Evolutionary conservation across 2,329 filamentous ascomycete genomes (phyloP), one percentile per base, ranked within the genome.

Genomic region (Aureobasidium sp.): DNA sequence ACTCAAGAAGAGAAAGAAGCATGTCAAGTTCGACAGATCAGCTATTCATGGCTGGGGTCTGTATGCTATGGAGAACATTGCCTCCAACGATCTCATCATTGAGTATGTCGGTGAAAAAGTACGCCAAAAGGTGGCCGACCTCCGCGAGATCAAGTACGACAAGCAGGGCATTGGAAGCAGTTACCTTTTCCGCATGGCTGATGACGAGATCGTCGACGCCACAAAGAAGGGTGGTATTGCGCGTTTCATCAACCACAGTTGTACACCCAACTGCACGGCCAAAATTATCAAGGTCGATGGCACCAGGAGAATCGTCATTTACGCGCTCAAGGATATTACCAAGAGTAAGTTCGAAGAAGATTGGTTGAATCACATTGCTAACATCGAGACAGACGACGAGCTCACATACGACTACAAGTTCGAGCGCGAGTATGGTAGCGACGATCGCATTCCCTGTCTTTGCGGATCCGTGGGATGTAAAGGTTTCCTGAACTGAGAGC

Each of bases 361-460:
- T 23, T 61, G 17, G 41, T 17, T 53, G 29, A 37, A 58, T 36
- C 52, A 65, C 4, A 15, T 42, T 65, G 62, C 74, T 72, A 70
- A 78, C 69, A 42, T 34, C 34, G 5, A 34, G 59, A 65, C 72
- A 99, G 94, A 97, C 74, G 94, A 99, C 78, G 94, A 99, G 80
- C 86, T 99, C 74, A 99, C 94, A 2, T 99, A 99, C 79, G 94
- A 99, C 80, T 99, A 99, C 84, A 99, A 99, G 77, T 99, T 99
- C 75, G 94, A 99, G 79, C 89, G 94, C 70, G 94, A 99, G 77
- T 90, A 95, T 71, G 91, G 91, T 71, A 95, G 91, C 68, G 85
- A 91, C 66, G 94, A 99, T 75, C 90, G 94, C 66, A 97, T 99
- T 70, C 94, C 94, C 56, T 99, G 94, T 80, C 86, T 99, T 56